Base-by-base conservation (phyloP, 768 basidiomycete genomes). In the Lenzites betulinus region DNA sequence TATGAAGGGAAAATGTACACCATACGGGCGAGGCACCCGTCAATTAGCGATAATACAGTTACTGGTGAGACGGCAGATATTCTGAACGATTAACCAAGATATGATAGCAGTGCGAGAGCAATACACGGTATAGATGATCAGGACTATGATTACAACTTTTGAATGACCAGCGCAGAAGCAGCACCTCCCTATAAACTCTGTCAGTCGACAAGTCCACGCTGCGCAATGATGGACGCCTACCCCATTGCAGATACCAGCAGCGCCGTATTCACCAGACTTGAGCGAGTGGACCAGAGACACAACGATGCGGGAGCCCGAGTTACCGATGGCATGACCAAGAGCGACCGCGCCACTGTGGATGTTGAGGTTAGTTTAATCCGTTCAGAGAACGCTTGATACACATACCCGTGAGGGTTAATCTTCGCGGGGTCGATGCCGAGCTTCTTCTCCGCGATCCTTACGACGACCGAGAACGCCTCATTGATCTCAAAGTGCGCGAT, bases 391-490 rank as follows among this genome's bases (percentile, higher is more conserved):
- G 30, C 30, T 33, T 33, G 30, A 33, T 33, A 11, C 30, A 33
- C 30, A 33, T 33, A 33, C 30, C 30, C 30, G 30, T 33, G 30
- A 11, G 30, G 30, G 30, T 33, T 33, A 33, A 98, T 84, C 79
- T 95, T 98, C 54, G 86, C 83, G 30, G 91, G 83, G 74, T 93
- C 89, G 64, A 99, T 82, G 56, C 81, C 80, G 64, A 96, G 82
- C 20, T 93, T 81, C 77, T 98, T 90, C 78, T 97, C 93, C 2
- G 90, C 91, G 53, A 96, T 89, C 51, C 89, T 84, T 66, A 92
- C 89, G 66, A 98, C 96, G 48, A 91, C 91, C 1, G 94, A 95
- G 83, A 98, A 99, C 26, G 96, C 96, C 75, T 99, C 96, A 74
- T 99, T 99, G 74, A 98, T 85, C 75, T 99, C 97, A 72, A 93